A percentile compares a stretch with the other conserved stretches of the same genome.
These are phyloP conservation scores for Juglanconis oblonga DNA, from an alignment of 2,329 filamentous ascomycete genomes.

Conservation along the genomic window DNA sequence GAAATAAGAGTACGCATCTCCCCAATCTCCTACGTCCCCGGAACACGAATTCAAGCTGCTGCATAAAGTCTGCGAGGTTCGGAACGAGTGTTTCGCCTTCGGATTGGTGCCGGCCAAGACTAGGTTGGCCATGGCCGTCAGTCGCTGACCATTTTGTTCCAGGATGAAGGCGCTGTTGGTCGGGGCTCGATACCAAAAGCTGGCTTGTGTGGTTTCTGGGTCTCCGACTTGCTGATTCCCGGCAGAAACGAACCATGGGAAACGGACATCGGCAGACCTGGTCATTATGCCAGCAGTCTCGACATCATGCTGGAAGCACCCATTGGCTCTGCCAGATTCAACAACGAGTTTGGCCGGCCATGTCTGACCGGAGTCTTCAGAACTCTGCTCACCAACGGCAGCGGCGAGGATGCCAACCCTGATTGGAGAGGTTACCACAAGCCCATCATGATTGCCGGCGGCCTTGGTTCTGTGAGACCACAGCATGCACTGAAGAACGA, in stretches of 20 bases:
- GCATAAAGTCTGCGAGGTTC: background rate
- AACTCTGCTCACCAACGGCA: slow-evolving; percentile 74
- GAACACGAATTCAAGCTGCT: background rate
- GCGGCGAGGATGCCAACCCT: slow-evolving; percentile 45
- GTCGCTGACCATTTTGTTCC: slow-evolving; percentile 3
- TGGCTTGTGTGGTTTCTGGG: slow-evolving; percentile 88
- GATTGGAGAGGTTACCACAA: slow-evolving; percentile 94
- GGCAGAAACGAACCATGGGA: slow-evolving; percentile 85
- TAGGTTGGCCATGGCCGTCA: background rate
- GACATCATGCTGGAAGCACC: slow-evolving; percentile 98
- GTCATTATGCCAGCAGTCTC: slow-evolving; percentile 87
- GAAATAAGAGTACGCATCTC: slow-evolving; percentile 65
- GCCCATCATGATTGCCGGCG: slow-evolving; percentile 97
- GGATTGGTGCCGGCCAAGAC: background rate
- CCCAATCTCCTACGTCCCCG: background rate
- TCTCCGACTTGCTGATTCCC: slow-evolving; percentile 90
- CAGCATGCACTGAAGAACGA: slow-evolving; percentile 86
- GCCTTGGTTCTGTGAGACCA: slow-evolving; percentile 86
- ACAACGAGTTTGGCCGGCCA: slow-evolving; percentile 95
- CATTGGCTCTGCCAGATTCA: slow-evolving; percentile 91
- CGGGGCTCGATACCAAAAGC: slow-evolving; percentile 91
- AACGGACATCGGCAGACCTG: slow-evolving; percentile 80
- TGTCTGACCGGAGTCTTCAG: slow-evolving; percentile 88
- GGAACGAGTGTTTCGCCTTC: slow-evolving; percentile 14
- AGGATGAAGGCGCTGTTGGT: slow-evolving; percentile 88